phyloP scores from a whole-genome alignment of 257 asterid genomes.

The Orobanche coerulescens region DNA sequence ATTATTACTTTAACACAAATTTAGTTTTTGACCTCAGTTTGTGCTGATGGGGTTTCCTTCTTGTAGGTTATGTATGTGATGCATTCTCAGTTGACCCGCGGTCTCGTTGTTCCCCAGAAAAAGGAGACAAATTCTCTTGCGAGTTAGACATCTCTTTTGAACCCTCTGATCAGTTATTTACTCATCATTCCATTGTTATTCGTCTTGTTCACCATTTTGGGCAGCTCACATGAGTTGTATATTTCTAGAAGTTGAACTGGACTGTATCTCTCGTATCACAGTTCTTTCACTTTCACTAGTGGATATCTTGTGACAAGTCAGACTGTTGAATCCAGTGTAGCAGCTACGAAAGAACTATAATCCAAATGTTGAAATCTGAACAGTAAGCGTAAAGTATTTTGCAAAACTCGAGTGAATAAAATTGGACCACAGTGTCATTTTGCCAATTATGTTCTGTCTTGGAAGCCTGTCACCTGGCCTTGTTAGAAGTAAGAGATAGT shows the following conservation, averaged over 20 bases:
- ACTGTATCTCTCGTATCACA: neutral
- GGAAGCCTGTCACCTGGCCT: neutral
- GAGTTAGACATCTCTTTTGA: conserved; percentile 58
- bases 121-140: conserved; percentile 73
- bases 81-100: conserved; percentile 58
- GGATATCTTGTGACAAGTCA: neutral
- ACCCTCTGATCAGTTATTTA: conserved; percentile 9
- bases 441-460: conserved; percentile 1
- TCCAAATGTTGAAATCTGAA: neutral
- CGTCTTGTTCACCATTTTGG: conserved; percentile 15
- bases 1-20: no score
- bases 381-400: neutral
- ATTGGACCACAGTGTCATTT: neutral
- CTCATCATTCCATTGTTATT: neutral
- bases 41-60: conserved; percentile 15
- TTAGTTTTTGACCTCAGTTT: neutral
- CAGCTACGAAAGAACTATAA: conserved; percentile 2
- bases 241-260: conserved; percentile 2
- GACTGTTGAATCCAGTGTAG: neutral
- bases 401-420: neutral
- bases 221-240: neutral
- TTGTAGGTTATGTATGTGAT: conserved; percentile 83
- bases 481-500: neutral
- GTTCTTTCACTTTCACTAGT: neutral
- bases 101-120: conserved; percentile 59